Base-by-base conservation (phyloP, 306 rosid species). In the Astragalus membranaceus region DNA sequence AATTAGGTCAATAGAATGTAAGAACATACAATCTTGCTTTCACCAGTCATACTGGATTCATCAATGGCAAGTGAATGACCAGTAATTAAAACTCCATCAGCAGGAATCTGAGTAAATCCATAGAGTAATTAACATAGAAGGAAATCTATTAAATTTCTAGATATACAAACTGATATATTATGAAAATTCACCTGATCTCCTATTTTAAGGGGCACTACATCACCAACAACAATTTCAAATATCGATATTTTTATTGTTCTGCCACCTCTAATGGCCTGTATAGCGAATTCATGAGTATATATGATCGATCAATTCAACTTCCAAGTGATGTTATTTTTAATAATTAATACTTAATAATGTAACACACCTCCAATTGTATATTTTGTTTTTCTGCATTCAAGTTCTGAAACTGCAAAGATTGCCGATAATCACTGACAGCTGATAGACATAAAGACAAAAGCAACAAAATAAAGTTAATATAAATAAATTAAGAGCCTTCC, bases 1-100 rank as follows among this genome's bases (percentile, higher is more conserved):
- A 56, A 74, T 55, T 59, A 66, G 35, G 60, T 4, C 20, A 41
- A 42, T 13, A 35, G 32, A 63, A 76, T 78, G 72, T 70, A 30
- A 15, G 69, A 57, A 57, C 96, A 78, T 71, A 92, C 98, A 79
- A 78, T 89, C 80, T 92, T 92, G 95, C 98, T 89, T 86, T 92
- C 98, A 7, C 98, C 98, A 5, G 98, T 92, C 98, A 92, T 92
- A 79, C 98, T 92, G 58, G 98, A 92, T 72, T 92, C 98, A 85
- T 92, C 98, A 4, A 92, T 86, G 15, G 96, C 85, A 60, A 92
- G 85, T 74, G 98, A 92, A 79, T 92, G 98, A 54, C 96, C 92
- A 14, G 85, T 54, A 57, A 92, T 83, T 76, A 92, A 63, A 53
- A 92, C 78, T 80, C 98, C 98, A 55, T 92, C 98, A 23, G 96